These are phyloP conservation scores for Lichina pygmaea DNA, from an alignment of 495 filamentous ascomycete genomes.

Conservation along the genomic window DNA sequence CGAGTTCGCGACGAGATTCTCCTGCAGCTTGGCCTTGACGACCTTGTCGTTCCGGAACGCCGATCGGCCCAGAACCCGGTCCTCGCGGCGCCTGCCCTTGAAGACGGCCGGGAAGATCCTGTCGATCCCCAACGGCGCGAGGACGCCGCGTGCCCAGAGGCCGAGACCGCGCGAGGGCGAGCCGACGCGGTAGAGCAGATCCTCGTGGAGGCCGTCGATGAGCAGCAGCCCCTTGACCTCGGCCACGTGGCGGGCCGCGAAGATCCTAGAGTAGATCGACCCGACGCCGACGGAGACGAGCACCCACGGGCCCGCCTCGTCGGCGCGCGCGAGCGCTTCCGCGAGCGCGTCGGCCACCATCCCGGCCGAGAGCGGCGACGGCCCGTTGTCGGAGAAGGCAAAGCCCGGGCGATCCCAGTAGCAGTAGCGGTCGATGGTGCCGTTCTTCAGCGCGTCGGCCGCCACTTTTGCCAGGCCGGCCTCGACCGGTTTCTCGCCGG, in stretches of 20 bases:
- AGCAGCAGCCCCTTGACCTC: constrained; percentile 56
- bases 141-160: constrained; percentile 60
- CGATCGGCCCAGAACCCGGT: constrained; percentile 53
- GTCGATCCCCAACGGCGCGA: constrained; percentile 68
- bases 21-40: constrained; percentile 76
- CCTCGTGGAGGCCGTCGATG: constrained; percentile 71
- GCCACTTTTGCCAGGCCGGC: constrained; percentile 45
- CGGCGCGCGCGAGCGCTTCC: constrained; percentile 54
- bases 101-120: constrained; percentile 53
- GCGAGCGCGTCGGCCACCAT: constrained; percentile 69
- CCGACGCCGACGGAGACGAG: constrained; percentile 48
- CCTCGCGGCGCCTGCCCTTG: constrained; percentile 49
- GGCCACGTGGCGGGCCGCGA: constrained; percentile 47
- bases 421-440: constrained; percentile 66
- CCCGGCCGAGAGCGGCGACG: constrained; percentile 72
- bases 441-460: constrained; percentile 34
- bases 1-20: constrained; percentile 62
- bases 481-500: constrained; percentile 54
- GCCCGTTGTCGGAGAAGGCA: constrained; percentile 79
- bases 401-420: constrained; percentile 86
- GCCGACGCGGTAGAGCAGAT: constrained; percentile 40
- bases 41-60: constrained; percentile 55
- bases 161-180: constrained; percentile 45
- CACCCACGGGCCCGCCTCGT: constrained; percentile 66
- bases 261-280: constrained; percentile 69